Percentiles rank a stretch among this genome's conserved stretches.
phyloP scores from a whole-genome alignment of 495 filamentous ascomycete species.

The Aspergillus sclerotiicarbonarius region DNA sequence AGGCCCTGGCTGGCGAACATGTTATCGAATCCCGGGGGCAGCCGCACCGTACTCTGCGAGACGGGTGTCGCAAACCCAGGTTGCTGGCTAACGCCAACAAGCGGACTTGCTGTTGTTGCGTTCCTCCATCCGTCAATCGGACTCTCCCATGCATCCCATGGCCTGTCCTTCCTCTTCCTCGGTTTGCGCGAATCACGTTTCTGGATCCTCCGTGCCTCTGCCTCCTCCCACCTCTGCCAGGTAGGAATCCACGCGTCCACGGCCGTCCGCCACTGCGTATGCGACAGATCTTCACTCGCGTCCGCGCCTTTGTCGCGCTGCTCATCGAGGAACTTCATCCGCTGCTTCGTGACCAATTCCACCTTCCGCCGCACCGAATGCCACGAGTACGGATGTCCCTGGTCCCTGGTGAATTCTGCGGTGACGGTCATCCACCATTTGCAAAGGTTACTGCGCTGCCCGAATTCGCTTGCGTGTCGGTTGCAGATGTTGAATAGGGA shows the following conservation, averaged over 20 bases:
- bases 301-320: constrained; percentile 28
- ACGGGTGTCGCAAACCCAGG: constrained; percentile 4
- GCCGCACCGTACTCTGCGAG: constrained; percentile 19
- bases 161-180: constrained; percentile 34
- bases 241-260: constrained; percentile 46
- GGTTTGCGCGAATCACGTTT: constrained; percentile 40
- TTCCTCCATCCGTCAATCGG: constrained; percentile 8
- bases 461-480: constrained; percentile 37
- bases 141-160: constrained; percentile 10
- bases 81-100: not conserved
- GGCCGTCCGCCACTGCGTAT: constrained; percentile 40
- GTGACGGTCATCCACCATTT: constrained; percentile 48
- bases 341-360: constrained; percentile 44
- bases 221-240: constrained; percentile 42
- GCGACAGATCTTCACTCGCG: constrained; percentile 33
- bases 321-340: constrained; percentile 42
- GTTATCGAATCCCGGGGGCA: constrained; percentile 40
- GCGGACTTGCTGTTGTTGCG: constrained; percentile 14
- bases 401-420: constrained; percentile 37
- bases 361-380: constrained; percentile 49
- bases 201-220: constrained; percentile 41
- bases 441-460: constrained; percentile 46
- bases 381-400: constrained; percentile 46
- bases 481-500: constrained; percentile 46
- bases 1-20: constrained; percentile 31